These are phyloP conservation scores for Knufia petricola DNA, from an alignment of 2,329 filamentous ascomycete genomes.

Conservation along the genomic window DNA sequence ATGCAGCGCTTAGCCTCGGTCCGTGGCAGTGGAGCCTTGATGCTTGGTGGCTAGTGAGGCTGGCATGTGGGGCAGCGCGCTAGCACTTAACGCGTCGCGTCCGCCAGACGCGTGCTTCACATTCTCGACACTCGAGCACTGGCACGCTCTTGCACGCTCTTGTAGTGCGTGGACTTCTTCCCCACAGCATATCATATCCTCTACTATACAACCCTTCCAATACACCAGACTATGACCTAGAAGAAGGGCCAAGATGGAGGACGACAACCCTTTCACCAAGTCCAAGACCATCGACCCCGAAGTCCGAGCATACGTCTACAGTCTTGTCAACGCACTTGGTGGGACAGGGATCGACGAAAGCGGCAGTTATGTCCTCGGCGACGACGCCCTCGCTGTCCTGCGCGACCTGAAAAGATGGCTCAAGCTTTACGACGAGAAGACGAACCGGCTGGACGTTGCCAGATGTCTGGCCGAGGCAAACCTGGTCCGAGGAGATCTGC, in stretches of 20 bases:
- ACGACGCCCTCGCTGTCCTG: conserved; percentile 83
- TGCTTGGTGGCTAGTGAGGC: neutral
- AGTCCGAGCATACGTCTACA: conserved; percentile 86
- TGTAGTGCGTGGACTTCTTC: neutral
- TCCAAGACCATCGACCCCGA: conserved; percentile 69
- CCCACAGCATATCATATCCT: neutral
- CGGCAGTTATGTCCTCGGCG: conserved; percentile 77
- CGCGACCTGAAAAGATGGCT: conserved; percentile 94
- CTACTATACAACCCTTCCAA: too few relatives aligned
- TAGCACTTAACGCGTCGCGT: conserved; percentile 19
- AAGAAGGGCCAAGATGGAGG: conserved; percentile 30
- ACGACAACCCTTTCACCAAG: conserved; percentile 36
- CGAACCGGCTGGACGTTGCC: conserved; percentile 88
- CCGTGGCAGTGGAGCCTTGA: neutral
- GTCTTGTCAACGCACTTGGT: conserved; percentile 88
- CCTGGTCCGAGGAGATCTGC: conserved; percentile 76
- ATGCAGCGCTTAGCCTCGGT: conserved; percentile 26
- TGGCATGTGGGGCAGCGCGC: neutral
- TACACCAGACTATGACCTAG: neutral
- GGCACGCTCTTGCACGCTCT: conserved; percentile 14
- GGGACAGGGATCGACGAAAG: conserved; percentile 70
- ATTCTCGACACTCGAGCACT: too few relatives aligned
- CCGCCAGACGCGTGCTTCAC: neutral
- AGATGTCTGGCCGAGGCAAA: conserved; percentile 87
- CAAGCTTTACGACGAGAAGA: conserved; percentile 85